These are phyloP conservation scores for Psilocybe subaeruginosa DNA, from an alignment of 768 basidiomycete genomes.

Conservation along the genomic window DNA sequence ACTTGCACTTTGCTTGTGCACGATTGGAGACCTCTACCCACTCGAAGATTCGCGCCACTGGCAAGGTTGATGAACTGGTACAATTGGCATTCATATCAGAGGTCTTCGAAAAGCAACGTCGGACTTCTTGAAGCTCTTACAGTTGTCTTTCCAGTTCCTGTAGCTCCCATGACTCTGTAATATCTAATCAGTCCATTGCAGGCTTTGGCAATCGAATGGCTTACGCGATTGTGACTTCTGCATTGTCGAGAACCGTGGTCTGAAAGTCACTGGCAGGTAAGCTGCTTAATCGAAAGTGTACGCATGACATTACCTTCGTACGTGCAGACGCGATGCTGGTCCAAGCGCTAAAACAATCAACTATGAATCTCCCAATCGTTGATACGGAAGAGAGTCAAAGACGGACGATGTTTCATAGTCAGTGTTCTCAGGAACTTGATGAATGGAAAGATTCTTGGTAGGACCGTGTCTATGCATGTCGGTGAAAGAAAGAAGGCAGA, in stretches of 20 bases:
- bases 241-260: background rate
- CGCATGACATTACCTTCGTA: background rate
- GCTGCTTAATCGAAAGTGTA: background rate
- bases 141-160: slow-evolving; percentile 39
- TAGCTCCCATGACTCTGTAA: slow-evolving; percentile 37
- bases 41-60: slow-evolving; percentile 46
- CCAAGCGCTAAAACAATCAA: too few relatives aligned
- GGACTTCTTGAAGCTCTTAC: slow-evolving; percentile 18
- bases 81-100: background rate
- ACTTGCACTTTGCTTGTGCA: slow-evolving; percentile 49
- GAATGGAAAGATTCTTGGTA: too few relatives aligned
- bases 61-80: slow-evolving; percentile 53
- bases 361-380: too few relatives aligned
- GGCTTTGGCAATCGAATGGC: background rate
- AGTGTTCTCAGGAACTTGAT: too few relatives aligned
- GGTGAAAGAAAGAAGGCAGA: too few relatives aligned
- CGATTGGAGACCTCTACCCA: slow-evolving; percentile 48
- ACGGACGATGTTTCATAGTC: too few relatives aligned
- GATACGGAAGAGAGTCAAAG: too few relatives aligned
- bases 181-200: background rate
- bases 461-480: too few relatives aligned
- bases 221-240: slow-evolving; percentile 1
- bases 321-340: too few relatives aligned
- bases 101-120: background rate
- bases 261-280: background rate